phyloP scores from a whole-genome alignment of 2,329 filamentous ascomycete species.

The Plenodomus lindquistii region DNA sequence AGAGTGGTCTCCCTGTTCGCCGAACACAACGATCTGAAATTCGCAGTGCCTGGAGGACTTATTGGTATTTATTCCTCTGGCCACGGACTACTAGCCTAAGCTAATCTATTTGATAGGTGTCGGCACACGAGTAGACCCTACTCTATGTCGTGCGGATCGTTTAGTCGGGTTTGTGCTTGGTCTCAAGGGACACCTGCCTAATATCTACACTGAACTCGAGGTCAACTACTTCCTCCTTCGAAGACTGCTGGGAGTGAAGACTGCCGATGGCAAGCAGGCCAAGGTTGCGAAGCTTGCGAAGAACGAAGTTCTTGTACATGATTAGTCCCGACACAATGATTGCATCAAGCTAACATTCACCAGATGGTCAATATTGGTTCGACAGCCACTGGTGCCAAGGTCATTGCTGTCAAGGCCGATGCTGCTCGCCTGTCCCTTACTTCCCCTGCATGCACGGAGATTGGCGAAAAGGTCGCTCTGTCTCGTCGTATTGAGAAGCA shows the following conservation, averaged over 20 bases:
- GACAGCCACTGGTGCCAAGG: conserved; percentile 95
- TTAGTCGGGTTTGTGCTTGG: conserved; percentile 97
- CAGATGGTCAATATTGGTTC: conserved; percentile 98
- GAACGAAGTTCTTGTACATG: conserved; percentile 80
- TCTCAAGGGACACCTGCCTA: conserved; percentile 87
- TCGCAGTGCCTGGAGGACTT: conserved; percentile 93
- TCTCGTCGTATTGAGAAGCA: conserved; percentile 98
- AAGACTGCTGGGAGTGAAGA: conserved; percentile 92
- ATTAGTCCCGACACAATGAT: neutral
- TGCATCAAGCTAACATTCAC: conserved; percentile 13
- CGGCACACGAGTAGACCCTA: conserved; percentile 95
- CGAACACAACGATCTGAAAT: conserved; percentile 97
- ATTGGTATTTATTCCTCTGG: conserved; percentile 69
- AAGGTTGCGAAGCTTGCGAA: conserved; percentile 98
- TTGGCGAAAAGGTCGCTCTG: conserved; percentile 97
- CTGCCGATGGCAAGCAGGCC: conserved; percentile 96
- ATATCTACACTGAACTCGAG: conserved; percentile 98
- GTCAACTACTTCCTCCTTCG: conserved; percentile 97
- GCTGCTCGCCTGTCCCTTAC: conserved; percentile 93
- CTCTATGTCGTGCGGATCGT: conserved; percentile 97
- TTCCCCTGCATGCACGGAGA: conserved; percentile 92
- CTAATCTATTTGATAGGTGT: conserved; percentile 64
- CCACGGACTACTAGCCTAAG: neutral
- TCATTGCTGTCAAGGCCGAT: conserved; percentile 95
- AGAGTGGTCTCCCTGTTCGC: conserved; percentile 94